These are phyloP conservation scores for Arctostaphylos glauca DNA, from an alignment of 148 eudicot species.

Conservation along the genomic window DNA sequence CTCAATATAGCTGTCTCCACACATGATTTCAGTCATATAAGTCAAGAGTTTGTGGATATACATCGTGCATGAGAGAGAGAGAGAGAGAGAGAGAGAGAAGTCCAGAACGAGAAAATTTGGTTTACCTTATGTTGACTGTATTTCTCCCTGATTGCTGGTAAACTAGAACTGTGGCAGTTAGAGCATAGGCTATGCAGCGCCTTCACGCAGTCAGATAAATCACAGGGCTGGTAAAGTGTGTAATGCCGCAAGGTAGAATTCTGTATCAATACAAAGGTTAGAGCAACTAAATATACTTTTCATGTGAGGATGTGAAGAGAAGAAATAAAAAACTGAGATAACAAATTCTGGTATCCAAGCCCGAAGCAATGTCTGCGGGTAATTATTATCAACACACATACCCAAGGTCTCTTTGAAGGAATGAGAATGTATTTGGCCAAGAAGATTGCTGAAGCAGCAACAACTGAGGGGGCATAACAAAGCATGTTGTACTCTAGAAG, in stretches of 20 bases:
- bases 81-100: neutral
- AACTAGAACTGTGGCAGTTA: conserved; percentile 49
- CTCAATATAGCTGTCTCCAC: neutral
- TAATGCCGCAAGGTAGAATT: conserved; percentile 73
- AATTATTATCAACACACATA: conserved; percentile 26
- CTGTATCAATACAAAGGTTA: conserved; percentile 30
- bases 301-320: neutral
- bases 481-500: conserved; percentile 88
- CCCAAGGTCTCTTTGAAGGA: conserved; percentile 83
- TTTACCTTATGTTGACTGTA: conserved; percentile 89
- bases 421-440: conserved; percentile 66
- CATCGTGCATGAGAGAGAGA: neutral
- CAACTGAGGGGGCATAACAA: conserved; percentile 66
- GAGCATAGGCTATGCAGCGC: conserved; percentile 73
- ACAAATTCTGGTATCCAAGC: neutral
- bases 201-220: conserved; percentile 62
- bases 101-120: neutral
- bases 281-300: neutral
- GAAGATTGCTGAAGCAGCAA: conserved; percentile 88
- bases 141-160: conserved; percentile 89
- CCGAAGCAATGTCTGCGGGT: neutral
- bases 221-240: conserved; percentile 75
- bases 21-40: neutral
- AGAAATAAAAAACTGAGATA: neutral
- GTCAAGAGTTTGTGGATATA: too few species aligned